Conservation (phyloP, 768 basidiomycete species). For the Udeniomyces megalosporus region DNA sequence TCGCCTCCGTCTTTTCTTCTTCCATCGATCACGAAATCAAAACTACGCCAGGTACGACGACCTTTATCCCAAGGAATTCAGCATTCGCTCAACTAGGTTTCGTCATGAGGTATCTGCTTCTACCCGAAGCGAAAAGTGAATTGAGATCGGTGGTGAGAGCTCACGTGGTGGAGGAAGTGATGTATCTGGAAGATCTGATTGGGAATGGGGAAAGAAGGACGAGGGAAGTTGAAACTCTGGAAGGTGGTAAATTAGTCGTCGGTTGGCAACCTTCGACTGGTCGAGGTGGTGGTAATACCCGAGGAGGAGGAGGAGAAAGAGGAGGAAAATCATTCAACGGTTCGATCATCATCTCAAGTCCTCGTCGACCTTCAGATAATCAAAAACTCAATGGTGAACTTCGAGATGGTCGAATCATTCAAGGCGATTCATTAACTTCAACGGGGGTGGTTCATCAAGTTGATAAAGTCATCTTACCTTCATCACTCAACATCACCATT, state of each 20-base stretch:
- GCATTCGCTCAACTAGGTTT: conserved; percentile 81
- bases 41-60: conserved; percentile 49
- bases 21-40: conserved; percentile 53
- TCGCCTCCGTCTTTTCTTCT: conserved; percentile 77
- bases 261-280: conserved; percentile 23
- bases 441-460: conserved; percentile 68
- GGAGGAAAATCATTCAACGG: too few species aligned
- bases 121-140: conserved; percentile 55
- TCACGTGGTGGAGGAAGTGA: conserved; percentile 58
- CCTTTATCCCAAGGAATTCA: conserved; percentile 74
- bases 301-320: neutral
- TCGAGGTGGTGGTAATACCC: too few species aligned
- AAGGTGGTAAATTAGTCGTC: conserved; percentile 66
- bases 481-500: conserved; percentile 66
- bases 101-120: conserved; percentile 65
- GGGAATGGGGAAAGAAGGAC: neutral
- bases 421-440: conserved; percentile 50
- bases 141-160: conserved; percentile 72
- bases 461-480: conserved; percentile 46
- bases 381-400: conserved; percentile 30
- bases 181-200: conserved; percentile 43
- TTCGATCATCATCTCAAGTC: too few species aligned
- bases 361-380: neutral
- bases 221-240: conserved; percentile 49
- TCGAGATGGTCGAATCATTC: conserved; percentile 23